Evolutionary conservation across 805 yeast species (phyloP), one percentile per base, ranked within the genome.

Genomic region (Limtongozyma cylindracea): DNA sequence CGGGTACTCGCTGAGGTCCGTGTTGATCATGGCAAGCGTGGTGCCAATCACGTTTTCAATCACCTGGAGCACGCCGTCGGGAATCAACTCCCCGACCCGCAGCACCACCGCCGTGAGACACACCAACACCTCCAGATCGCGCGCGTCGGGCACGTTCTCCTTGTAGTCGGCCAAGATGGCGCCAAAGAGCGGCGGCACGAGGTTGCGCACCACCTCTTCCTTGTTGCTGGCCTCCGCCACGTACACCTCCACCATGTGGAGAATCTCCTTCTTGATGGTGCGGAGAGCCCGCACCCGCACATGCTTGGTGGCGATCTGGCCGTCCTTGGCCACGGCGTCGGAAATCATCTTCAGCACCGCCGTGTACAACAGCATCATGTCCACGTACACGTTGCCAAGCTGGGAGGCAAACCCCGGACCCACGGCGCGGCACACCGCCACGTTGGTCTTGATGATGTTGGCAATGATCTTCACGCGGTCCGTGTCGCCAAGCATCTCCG

Each of bases 121-220:
- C 46, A 74, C 77, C 43, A 88, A 58, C 4, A 88, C 98, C 48
- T 88, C 98, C 6, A 94, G 93, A 49, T 88, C 98, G 41, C 96
- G 69, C 7, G 95, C 94, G 49, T 80, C 92, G 4, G 96, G 91
- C 16, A 80, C 92, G 38, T 76, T 76, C 10, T 65, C 51, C 36
- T 63, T 65, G 49, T 88, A 88, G 43, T 88, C 99, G 28, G 73
- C 91, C 30, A 88, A 58, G 10, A 78, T 82, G 0, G 95, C 77
- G 20, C 58, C 58, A 29, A 88, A 62, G 37, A 88, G 51, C 15
- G 91, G 91, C 29, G 74, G 76, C 4, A 80, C 68, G 31, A 88
- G 57, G 30, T 72, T 78, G 22, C 67, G 57, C 12, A 76, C 93
- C 23, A 84, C 69, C 33, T 77, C 84, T 27, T 80, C 82, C 27